Conservation (phyloP, 2,329 filamentous ascomycete genomes). For the Trichoderma gracile region DNA sequence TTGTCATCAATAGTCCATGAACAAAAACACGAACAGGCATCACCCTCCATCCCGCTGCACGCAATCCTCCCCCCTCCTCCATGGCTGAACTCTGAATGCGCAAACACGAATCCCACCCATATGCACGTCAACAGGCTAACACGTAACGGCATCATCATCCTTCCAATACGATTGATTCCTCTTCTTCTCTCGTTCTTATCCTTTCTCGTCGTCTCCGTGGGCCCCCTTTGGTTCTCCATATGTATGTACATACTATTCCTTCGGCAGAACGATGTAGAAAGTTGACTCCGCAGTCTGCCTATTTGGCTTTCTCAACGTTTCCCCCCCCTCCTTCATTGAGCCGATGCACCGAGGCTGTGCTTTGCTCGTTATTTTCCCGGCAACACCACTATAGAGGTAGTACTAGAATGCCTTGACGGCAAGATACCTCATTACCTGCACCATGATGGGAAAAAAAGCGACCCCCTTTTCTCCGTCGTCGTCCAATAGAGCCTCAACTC, state of each 20-base stretch:
- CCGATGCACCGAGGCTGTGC: constrained; percentile 17
- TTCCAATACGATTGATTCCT: not conserved
- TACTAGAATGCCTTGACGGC: no score
- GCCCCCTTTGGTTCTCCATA: no score
- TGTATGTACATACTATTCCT: not conserved
- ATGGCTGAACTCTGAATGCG: constrained; percentile 16
- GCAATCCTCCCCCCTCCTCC: not conserved
- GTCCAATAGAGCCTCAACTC: constrained; percentile 3
- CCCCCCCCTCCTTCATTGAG: not conserved
- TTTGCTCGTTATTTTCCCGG: not conserved
- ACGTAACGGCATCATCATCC: constrained; percentile 7
- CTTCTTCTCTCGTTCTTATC: not conserved
- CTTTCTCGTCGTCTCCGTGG: not conserved
- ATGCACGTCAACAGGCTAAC: constrained; percentile 3
- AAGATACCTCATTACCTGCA: no score
- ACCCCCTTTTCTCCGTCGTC: not conserved
- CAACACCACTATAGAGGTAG: not conserved
- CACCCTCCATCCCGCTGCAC: not conserved
- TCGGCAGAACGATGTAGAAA: not conserved
- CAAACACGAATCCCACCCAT: constrained; percentile 1
- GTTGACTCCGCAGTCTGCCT: not conserved
- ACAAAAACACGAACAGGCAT: not conserved
- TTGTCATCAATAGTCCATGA: not conserved
- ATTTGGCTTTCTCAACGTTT: no score
- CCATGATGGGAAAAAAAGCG: not conserved